phyloP scores from a whole-genome alignment of 352 stramenopile species.

The Globisporangium cystogenes region DNA sequence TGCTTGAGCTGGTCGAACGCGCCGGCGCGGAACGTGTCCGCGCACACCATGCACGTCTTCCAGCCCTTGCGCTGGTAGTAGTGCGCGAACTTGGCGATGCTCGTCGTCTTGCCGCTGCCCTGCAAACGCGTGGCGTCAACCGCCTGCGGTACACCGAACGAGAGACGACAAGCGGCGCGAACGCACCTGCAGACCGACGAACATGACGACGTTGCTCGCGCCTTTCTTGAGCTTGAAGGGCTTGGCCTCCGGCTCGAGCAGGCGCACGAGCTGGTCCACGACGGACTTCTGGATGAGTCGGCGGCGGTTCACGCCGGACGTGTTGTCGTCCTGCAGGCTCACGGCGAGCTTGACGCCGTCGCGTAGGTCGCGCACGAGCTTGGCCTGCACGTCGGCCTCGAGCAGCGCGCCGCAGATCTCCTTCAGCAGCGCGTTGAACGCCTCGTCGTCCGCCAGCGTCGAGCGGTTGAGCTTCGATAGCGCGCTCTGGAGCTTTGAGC shows the following conservation, averaged over 20 bases:
- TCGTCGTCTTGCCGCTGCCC: constrained; percentile 98
- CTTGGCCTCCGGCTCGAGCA: constrained; percentile 83
- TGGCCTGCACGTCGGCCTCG: constrained; percentile 87
- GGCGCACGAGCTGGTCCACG: constrained; percentile 85
- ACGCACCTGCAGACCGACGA: constrained; percentile 71
- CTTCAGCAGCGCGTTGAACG: constrained; percentile 87
- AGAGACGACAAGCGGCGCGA: not conserved
- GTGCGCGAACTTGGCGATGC: constrained; percentile 99
- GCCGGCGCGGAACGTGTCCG: constrained; percentile 97
- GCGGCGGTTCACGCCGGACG: constrained; percentile 77
- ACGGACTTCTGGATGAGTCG: constrained; percentile 89
- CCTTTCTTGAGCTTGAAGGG: constrained; percentile 91
- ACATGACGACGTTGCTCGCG: constrained; percentile 92
- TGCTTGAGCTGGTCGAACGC: constrained; percentile 99
- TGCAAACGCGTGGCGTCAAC: too few relatives aligned
- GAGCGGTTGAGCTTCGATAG: constrained; percentile 85
- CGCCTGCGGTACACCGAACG: too few relatives aligned
- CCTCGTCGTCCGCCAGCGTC: constrained; percentile 88
- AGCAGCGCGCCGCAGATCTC: constrained; percentile 89
- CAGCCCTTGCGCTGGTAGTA: constrained; percentile 97
- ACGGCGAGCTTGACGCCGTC: constrained; percentile 88
- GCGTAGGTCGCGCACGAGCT: constrained; percentile 84
- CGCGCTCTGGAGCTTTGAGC: constrained; percentile 82
- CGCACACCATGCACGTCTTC: constrained; percentile 99
- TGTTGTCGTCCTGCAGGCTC: constrained; percentile 67